Evolutionary conservation across 495 filamentous ascomycete species (phyloP).

Genomic region (Lasiosphaeria ovina): DNA sequence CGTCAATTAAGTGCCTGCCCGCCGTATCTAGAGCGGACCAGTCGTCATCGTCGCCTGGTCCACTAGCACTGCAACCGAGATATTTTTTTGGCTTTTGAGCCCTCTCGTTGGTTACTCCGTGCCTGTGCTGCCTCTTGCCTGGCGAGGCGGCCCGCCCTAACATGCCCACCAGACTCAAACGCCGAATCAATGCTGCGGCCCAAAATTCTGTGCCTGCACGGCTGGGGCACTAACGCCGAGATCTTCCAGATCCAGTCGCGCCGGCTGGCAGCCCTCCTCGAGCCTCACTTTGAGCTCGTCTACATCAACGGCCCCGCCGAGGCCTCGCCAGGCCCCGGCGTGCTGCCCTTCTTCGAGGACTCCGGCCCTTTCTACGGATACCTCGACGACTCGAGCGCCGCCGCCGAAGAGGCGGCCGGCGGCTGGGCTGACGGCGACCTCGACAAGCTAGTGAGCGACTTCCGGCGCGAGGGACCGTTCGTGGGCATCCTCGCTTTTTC

Average conservation of each 20-base stretch:
- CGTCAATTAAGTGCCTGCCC: too few relatives aligned
- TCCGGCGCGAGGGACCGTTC: slow-evolving; percentile 19
- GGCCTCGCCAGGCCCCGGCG: slow-evolving; percentile 22
- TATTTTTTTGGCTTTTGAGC: too few relatives aligned
- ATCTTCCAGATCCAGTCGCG: slow-evolving; percentile 34
- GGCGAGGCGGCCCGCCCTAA: not conserved
- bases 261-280: slow-evolving; percentile 19
- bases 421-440: slow-evolving; percentile 4
- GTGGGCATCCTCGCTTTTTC: slow-evolving; percentile 34
- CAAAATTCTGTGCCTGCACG: slow-evolving; percentile 31
- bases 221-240: slow-evolving; percentile 22
- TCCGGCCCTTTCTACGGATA: slow-evolving; percentile 25
- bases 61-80: too few relatives aligned
- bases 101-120: not conserved
- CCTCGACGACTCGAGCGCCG: slow-evolving; percentile 15
- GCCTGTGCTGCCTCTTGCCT: not conserved
- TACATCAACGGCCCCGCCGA: slow-evolving; percentile 20
- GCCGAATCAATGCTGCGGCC: slow-evolving; percentile 10
- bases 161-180: not conserved
- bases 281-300: slow-evolving; percentile 26
- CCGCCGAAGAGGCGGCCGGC: slow-evolving; percentile 13
- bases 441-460: slow-evolving; percentile 5
- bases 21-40: too few relatives aligned
- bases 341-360: slow-evolving; percentile 28
- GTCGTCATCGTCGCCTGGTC: too few relatives aligned